Evolutionary conservation across 495 filamentous ascomycete genomes (phyloP).

Genomic region (Penicillium maclennaniae): DNA sequence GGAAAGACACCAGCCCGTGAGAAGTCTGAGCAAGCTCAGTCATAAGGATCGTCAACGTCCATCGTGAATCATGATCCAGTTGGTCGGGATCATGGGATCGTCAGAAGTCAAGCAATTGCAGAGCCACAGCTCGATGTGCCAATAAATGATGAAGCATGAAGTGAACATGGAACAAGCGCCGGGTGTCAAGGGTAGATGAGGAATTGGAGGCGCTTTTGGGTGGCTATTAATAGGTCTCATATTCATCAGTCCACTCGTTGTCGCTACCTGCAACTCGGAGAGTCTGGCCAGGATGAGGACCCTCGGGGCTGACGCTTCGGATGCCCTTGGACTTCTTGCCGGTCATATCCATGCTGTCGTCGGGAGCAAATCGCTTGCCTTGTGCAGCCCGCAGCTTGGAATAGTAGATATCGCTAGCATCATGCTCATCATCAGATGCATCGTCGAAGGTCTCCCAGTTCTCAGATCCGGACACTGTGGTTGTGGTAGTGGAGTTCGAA

Average conservation of each 20-base stretch:
- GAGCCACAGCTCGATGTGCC: slow-evolving; percentile 20
- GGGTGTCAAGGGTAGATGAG: not conserved
- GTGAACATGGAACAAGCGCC: slow-evolving; percentile 3
- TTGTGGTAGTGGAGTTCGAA: slow-evolving; percentile 62
- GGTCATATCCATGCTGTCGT: slow-evolving; percentile 47
- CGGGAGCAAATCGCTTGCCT: slow-evolving; percentile 60
- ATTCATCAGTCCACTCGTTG: slow-evolving; percentile 48
- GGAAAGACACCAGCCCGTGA: slow-evolving; percentile 12
- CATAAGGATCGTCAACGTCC: slow-evolving; percentile 19
- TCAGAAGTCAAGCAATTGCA: slow-evolving; percentile 22
- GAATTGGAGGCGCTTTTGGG: slow-evolving; percentile 3
- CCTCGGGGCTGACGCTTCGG: slow-evolving; percentile 44
- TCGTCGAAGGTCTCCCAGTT: slow-evolving; percentile 96
- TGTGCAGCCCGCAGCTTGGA: slow-evolving; percentile 66
- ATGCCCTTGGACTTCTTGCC: slow-evolving; percentile 55
- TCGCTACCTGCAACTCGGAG: slow-evolving; percentile 46
- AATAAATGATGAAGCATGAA: slow-evolving; percentile 6
- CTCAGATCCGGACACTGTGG: slow-evolving; percentile 73
- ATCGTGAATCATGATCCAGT: slow-evolving; percentile 24
- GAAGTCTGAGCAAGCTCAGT: slow-evolving; percentile 18
- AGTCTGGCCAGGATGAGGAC: slow-evolving; percentile 36
- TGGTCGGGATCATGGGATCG: slow-evolving; percentile 24
- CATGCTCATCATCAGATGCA: slow-evolving; percentile 67
- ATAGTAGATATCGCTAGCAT: slow-evolving; percentile 72
- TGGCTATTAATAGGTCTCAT: slow-evolving; percentile 39